Conservation (phyloP, 192 early-diverging fungal species). For the Gaertneriomyces semiglobifer region DNA sequence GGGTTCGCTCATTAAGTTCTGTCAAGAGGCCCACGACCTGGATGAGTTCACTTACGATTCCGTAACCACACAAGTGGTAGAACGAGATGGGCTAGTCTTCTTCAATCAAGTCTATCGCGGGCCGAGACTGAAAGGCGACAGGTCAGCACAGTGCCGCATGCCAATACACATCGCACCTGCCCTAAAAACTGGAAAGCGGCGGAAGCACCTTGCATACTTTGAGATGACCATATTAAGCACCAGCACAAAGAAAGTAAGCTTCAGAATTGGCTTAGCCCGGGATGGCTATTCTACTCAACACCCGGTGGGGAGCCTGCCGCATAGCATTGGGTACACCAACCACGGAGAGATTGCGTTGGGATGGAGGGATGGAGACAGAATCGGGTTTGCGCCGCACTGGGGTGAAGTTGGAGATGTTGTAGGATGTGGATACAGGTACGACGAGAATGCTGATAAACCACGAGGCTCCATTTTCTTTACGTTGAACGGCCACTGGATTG, state of each 20-base stretch:
- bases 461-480: slow-evolving; percentile 39
- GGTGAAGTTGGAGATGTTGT: slow-evolving; percentile 29
- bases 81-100: background rate
- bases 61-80: background rate
- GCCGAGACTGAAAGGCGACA: background rate
- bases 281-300: slow-evolving; percentile 6
- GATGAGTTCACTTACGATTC: slow-evolving; percentile 3
- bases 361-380: slow-evolving; percentile 27
- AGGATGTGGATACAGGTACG: slow-evolving; percentile 25
- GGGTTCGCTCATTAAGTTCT: background rate
- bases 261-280: background rate
- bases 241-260: background rate
- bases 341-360: slow-evolving; percentile 25
- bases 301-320: background rate
- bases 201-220: slow-evolving; percentile 1
- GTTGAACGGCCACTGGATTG: slow-evolving; percentile 42
- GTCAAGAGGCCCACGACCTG: background rate
- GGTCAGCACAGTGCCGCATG: slow-evolving; percentile 1
- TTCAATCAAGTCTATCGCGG: slow-evolving; percentile 9
- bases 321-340: background rate
- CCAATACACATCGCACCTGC: background rate
- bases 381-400: slow-evolving; percentile 30
- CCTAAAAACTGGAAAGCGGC: background rate
- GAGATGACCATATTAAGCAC: background rate
- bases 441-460: background rate